Evolutionary conservation across 257 asterid genomes (phyloP), one percentile per base, ranked within the genome.

Genomic region (Solanum sparsipilum): DNA sequence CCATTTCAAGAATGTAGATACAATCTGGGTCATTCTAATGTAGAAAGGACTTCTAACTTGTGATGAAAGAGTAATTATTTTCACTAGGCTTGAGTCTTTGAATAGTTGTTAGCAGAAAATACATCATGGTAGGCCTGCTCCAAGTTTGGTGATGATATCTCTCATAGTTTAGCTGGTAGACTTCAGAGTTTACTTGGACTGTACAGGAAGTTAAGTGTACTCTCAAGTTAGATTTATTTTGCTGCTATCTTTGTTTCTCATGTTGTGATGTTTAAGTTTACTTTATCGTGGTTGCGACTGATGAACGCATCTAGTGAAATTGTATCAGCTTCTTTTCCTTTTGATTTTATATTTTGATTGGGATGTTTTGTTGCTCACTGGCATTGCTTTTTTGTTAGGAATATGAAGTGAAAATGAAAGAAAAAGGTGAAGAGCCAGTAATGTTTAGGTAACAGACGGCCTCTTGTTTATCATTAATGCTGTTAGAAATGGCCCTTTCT

Each of bases 381-480:
- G 18, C 82, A 74, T 74, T 88, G 11, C 84, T 88, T 58, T 86
- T 86, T 58, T 72, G 90, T 16, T 88, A 97, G 99, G 99, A 97
- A 90, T 95, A 95, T 71, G 99, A 96, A 91, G 98, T 94, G 10
- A 97, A 95, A 90, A 88, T 90, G 90, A 94, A 94, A 90, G 99
- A 97, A 90, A 97, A 97, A 91, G 99, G 99, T 81, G 99, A 97
- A 93, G 88, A 95, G 16, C 98, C 99, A 81, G 99, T 97, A 81
- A 97, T 97, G 99, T 97, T 97, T 93, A 97, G 99, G 99, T 97
- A 90, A 93, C 75, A 71, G 68, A 81, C 89, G 52, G 87, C 88
- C 85, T 81, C 88, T 25, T 35, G 32, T 75, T 36, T 79, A 23
- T 72, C 5, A 10, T 85, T 67, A 6, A 36, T 39, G 63, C 74